These are phyloP conservation scores for Irpex rosettiformis DNA, from an alignment of 1,284 basidiomycete species.

Conservation along the genomic window DNA sequence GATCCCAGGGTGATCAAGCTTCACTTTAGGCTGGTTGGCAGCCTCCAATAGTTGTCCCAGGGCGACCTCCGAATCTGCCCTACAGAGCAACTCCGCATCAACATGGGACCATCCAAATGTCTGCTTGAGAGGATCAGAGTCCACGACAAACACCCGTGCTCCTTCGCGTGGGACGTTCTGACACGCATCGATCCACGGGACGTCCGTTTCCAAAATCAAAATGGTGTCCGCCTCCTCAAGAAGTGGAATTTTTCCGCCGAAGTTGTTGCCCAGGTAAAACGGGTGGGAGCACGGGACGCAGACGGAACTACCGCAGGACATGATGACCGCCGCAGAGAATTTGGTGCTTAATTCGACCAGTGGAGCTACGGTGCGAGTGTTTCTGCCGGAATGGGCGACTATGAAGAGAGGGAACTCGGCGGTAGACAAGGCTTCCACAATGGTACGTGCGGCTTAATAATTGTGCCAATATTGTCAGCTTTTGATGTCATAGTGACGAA, in stretches of 20 bases:
- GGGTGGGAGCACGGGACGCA: slow-evolving; percentile 58
- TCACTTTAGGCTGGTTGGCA: slow-evolving; percentile 15
- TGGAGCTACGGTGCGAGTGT: slow-evolving; percentile 42
- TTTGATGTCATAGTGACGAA: not conserved
- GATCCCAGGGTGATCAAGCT: slow-evolving; percentile 1
- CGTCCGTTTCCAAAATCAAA: slow-evolving; percentile 58
- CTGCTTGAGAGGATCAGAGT: slow-evolving; percentile 59
- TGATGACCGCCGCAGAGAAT: slow-evolving; percentile 53
- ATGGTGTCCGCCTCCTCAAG: slow-evolving; percentile 58
- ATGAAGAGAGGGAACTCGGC: slow-evolving; percentile 61
- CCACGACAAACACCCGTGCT: slow-evolving; percentile 56
- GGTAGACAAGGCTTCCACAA: slow-evolving; percentile 44
- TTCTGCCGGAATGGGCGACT: slow-evolving; percentile 60
- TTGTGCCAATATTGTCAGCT: not conserved
- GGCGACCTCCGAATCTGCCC: slow-evolving; percentile 51
- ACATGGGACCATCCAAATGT: slow-evolving; percentile 52
- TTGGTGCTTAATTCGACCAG: slow-evolving; percentile 46
- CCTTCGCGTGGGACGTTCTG: slow-evolving; percentile 37
- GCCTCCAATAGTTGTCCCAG: slow-evolving; percentile 44
- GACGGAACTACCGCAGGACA: slow-evolving; percentile 47
- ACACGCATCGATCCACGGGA: slow-evolving; percentile 61
- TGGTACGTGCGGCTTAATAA: slow-evolving; percentile 39
- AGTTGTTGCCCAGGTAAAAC: slow-evolving; percentile 48
- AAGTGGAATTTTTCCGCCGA: slow-evolving; percentile 39
- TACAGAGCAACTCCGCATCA: slow-evolving; percentile 53